phyloP scores from a whole-genome alignment of 2,329 filamentous ascomycete genomes.

The Penicillium vulpinum region DNA sequence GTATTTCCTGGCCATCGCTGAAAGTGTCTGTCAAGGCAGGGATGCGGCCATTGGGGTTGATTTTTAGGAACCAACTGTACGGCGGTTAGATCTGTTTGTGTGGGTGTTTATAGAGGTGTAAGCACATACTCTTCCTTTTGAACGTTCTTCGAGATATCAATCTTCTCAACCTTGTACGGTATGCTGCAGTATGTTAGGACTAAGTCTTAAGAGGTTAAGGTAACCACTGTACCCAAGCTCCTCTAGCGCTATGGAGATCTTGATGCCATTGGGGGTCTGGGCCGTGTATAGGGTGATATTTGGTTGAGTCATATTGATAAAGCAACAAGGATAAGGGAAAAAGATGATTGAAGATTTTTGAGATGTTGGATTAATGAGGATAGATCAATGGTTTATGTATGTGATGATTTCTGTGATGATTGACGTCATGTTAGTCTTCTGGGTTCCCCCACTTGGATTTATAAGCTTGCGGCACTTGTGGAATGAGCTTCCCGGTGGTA shows the following conservation, averaged over 20 bases:
- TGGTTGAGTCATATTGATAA: conserved; percentile 40
- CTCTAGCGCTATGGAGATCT: conserved; percentile 81
- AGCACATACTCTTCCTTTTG: conserved; percentile 65
- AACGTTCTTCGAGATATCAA: conserved; percentile 72
- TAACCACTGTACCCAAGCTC: conserved; percentile 63
- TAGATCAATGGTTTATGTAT: background rate
- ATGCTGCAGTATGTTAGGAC: conserved; percentile 44
- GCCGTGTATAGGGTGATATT: conserved; percentile 80
- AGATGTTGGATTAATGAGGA: background rate
- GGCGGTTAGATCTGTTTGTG: conserved; percentile 7
- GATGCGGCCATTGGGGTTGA: conserved; percentile 92
- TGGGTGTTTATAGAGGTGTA: background rate
- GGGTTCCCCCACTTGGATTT: background rate
- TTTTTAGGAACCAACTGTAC: conserved; percentile 74
- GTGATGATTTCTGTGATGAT: too few relatives aligned
- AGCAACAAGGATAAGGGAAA: background rate
- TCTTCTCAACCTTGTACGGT: conserved; percentile 72
- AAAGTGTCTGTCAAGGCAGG: conserved; percentile 82
- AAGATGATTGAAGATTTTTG: background rate
- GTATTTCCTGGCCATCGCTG: conserved; percentile 69
- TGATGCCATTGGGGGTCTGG: conserved; percentile 86
- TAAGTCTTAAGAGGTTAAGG: background rate
- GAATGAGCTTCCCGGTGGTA: too few relatives aligned
- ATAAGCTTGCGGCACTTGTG: conserved; percentile 6
- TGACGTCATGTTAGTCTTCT: background rate